Evolutionary conservation across 2,329 filamentous ascomycete species (phyloP).

Genomic region (Trichoderma sp.): DNA sequence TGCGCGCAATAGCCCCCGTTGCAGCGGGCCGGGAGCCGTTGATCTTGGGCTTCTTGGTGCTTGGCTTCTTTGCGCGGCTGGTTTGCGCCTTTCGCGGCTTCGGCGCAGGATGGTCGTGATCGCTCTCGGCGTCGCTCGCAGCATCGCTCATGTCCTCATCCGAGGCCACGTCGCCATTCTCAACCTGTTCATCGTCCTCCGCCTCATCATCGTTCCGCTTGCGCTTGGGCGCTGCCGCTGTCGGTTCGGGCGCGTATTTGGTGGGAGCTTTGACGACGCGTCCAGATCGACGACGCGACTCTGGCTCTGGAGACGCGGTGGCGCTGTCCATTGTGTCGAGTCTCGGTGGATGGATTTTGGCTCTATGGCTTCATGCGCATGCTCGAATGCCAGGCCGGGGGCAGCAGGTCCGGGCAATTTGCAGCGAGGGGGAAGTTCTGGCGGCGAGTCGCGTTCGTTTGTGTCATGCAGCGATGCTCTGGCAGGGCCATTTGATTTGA

Average conservation of each 20-base stretch:
- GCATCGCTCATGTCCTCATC: conserved; percentile 49
- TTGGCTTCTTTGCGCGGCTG: conserved; percentile 55
- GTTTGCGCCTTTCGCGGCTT: conserved; percentile 44
- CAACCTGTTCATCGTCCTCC: conserved; percentile 47
- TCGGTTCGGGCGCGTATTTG: conserved; percentile 58
- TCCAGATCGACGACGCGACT: conserved; percentile 66
- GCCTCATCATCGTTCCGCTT: conserved; percentile 56
- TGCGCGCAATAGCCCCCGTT: conserved; percentile 42
- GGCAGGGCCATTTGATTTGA: not conserved
- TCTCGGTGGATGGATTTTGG: not conserved
- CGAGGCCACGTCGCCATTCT: conserved; percentile 50
- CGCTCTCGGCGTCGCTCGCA: conserved; percentile 49
- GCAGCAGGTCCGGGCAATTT: conserved; percentile 6
- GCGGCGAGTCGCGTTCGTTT: conserved; percentile 19
- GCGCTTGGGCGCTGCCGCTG: conserved; percentile 53
- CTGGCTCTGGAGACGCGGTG: conserved; percentile 53
- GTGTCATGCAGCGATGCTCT: conserved; percentile 17
- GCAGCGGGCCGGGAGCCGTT: conserved; percentile 52
- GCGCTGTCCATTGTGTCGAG: conserved; percentile 50
- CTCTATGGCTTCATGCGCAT: conserved; percentile 7
- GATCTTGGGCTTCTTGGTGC: conserved; percentile 64
- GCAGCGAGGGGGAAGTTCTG: not conserved
- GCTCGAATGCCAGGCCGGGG: conserved; percentile 2
- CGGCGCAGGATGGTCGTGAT: conserved; percentile 43
- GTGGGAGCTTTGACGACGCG: conserved; percentile 63